Conservation (phyloP, 768 basidiomycete species). For the Amanita polypyramis region DNA sequence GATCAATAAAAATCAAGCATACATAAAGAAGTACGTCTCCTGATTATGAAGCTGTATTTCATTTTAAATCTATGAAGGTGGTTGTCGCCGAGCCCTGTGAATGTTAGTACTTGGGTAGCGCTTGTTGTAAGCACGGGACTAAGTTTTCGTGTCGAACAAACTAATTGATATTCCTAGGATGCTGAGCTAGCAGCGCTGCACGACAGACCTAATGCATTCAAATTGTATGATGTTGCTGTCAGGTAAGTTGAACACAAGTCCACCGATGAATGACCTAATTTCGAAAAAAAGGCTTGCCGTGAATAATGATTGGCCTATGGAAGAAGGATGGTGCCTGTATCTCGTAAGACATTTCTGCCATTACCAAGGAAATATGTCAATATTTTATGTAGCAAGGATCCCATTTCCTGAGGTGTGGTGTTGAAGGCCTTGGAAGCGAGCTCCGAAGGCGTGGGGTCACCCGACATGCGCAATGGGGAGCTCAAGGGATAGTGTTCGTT, state of each 20-base stretch:
- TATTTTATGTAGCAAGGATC: constrained; percentile 44
- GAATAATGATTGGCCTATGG: constrained; percentile 60
- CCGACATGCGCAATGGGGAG: constrained; percentile 63
- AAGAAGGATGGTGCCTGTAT: constrained; percentile 63
- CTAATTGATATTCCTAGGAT: constrained; percentile 30
- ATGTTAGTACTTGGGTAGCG: constrained; percentile 57
- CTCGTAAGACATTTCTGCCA: constrained; percentile 27
- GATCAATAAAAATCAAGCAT: constrained; percentile 48
- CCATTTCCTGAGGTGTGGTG: constrained; percentile 55
- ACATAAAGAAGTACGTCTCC: constrained; percentile 41
- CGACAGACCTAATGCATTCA: constrained; percentile 47
- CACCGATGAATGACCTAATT: background rate
- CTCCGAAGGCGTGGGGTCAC: constrained; percentile 57
- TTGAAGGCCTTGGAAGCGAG: constrained; percentile 57
- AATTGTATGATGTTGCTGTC: constrained; percentile 59
- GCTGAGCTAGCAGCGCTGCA: constrained; percentile 57
- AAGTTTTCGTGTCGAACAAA: background rate
- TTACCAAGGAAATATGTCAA: background rate
- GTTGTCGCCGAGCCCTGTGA: constrained; percentile 61
- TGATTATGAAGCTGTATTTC: background rate
- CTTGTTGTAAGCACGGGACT: constrained; percentile 37
- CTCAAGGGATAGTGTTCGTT: constrained; percentile 58
- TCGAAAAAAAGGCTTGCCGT: constrained; percentile 37
- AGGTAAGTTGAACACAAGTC: constrained; percentile 27
- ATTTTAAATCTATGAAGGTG: constrained; percentile 32